Evolutionary conservation across 1,284 basidiomycete species (phyloP).

Genomic region (Irpex sp.): DNA sequence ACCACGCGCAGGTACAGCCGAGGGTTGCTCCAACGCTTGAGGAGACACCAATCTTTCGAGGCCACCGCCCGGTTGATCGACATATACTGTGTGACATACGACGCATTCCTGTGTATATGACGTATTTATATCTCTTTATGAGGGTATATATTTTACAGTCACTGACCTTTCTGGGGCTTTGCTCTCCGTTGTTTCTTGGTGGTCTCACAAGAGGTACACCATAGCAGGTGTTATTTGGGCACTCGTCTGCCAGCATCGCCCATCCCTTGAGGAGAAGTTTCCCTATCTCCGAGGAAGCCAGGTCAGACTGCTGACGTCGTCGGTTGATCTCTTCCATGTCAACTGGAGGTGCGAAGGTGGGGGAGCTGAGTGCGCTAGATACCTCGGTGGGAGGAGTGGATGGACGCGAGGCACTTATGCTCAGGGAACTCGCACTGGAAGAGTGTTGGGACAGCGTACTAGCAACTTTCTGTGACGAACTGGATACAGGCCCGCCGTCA

Average conservation of each 20-base stretch:
- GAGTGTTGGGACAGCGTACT: slow-evolving; percentile 11
- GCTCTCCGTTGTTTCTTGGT: slow-evolving; percentile 56
- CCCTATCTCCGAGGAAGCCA: slow-evolving; percentile 74
- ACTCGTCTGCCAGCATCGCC: slow-evolving; percentile 84
- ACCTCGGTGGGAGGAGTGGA: slow-evolving; percentile 76
- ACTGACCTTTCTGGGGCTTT: slow-evolving; percentile 61
- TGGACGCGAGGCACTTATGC: slow-evolving; percentile 45
- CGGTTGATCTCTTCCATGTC: slow-evolving; percentile 62
- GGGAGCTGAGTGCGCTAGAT: slow-evolving; percentile 55
- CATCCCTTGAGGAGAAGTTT: slow-evolving; percentile 73
- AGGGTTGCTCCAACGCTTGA: slow-evolving; percentile 9
- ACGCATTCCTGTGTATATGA: slow-evolving; percentile 64
- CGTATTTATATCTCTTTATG: not conserved
- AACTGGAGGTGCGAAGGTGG: slow-evolving; percentile 53
- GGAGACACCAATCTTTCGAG: slow-evolving; percentile 43
- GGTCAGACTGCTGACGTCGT: slow-evolving; percentile 76
- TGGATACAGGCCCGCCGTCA: slow-evolving; percentile 25
- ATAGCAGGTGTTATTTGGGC: slow-evolving; percentile 60
- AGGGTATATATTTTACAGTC: not conserved
- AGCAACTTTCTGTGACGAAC: not conserved
- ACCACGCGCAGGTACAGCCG: not conserved
- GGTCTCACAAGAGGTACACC: slow-evolving; percentile 73
- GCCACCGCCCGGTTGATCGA: slow-evolving; percentile 50
- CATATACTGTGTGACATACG: slow-evolving; percentile 61
- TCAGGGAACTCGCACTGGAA: slow-evolving; percentile 42